Percentiles rank a stretch among this genome's conserved stretches.
Evolutionary conservation across 371 early-diverging fungal species (phyloP).

Genomic region (Mucor circinelloides): DNA sequence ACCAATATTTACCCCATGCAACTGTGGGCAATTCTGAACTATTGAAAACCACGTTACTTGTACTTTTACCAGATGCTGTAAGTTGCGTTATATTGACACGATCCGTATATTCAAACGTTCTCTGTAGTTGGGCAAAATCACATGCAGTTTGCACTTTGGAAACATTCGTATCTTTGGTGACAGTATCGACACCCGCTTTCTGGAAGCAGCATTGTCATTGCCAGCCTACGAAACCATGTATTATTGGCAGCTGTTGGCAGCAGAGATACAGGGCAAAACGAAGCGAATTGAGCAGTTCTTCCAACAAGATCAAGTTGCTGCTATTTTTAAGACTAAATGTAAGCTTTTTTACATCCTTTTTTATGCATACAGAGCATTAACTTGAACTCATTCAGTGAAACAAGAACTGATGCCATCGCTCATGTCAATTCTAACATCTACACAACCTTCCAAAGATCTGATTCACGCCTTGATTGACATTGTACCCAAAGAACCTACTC

Average conservation of each 20-base stretch:
- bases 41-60: conserved; percentile 22
- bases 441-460: conserved; percentile 23
- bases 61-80: conserved; percentile 40
- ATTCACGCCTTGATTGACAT: conserved; percentile 19
- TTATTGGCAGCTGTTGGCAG: conserved; percentile 36
- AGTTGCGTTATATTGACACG: neutral
- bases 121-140: conserved; percentile 24
- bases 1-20: conserved; percentile 22
- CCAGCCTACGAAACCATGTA: conserved; percentile 26
- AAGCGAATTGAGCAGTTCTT: conserved; percentile 23
- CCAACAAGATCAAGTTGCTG: conserved; percentile 7
- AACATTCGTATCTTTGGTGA: conserved; percentile 31
- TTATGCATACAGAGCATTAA: too few relatives aligned
- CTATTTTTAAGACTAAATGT: conserved; percentile 26
- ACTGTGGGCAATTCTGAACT: conserved; percentile 28
- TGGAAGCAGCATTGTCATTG: conserved; percentile 17
- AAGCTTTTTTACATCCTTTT: neutral
- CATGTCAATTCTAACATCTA: conserved; percentile 22
- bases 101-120: too few relatives aligned
- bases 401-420: conserved; percentile 26
- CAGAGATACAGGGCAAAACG: conserved; percentile 31
- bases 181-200: neutral
- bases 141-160: conserved; percentile 25
- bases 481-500: neutral
- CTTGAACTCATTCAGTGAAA: conserved; percentile 4